These are phyloP conservation scores for Entrophospora sp. DNA, from an alignment of 192 early-diverging fungal species.

Conservation along the genomic window DNA sequence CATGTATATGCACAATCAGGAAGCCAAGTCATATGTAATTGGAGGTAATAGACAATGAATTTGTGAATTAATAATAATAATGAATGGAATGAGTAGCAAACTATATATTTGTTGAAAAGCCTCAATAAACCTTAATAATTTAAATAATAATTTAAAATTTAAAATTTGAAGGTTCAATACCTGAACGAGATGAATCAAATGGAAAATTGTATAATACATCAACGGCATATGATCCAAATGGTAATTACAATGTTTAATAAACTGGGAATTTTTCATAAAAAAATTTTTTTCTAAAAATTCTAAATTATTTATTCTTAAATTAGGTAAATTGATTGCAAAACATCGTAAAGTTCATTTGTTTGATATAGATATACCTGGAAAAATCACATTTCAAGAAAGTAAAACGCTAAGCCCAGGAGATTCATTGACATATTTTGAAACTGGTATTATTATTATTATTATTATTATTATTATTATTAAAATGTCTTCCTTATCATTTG, in stretches of 20 bases:
- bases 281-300: neutral
- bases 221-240: conserved; percentile 62
- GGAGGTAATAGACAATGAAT: too few species aligned
- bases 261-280: too few species aligned
- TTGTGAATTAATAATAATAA: too few species aligned
- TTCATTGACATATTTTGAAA: conserved; percentile 67
- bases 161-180: conserved; percentile 61
- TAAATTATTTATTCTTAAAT: neutral
- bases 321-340: conserved; percentile 47
- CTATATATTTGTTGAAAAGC: too few species aligned
- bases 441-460: conserved; percentile 32
- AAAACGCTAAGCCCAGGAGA: conserved; percentile 73
- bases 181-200: conserved; percentile 53
- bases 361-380: conserved; percentile 92
- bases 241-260: neutral
- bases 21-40: conserved; percentile 78
- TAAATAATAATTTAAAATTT: neutral
- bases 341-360: conserved; percentile 90
- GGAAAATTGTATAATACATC: conserved; percentile 75
- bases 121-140: neutral
- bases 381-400: conserved; percentile 86
- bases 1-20: conserved; percentile 23
- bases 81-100: too few species aligned
- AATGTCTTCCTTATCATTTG: too few species aligned
- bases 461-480: neutral